Evolutionary conservation across 495 filamentous ascomycete species (phyloP).

Genomic region (Penicillium cataractarum): DNA sequence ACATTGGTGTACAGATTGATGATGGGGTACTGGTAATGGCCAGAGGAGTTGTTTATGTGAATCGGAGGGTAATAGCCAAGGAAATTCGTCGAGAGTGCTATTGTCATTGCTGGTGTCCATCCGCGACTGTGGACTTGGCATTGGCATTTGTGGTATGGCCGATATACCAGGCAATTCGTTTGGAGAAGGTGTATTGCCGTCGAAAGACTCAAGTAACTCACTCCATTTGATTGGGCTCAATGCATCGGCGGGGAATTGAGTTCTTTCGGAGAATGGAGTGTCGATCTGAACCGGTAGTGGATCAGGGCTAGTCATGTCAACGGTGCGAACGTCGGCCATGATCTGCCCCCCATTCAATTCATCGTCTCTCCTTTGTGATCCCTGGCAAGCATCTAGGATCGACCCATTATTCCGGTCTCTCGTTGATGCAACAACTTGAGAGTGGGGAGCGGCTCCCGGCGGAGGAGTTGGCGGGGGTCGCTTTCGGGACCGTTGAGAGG

Average conservation of each 20-base stretch:
- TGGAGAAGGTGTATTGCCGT: not conserved
- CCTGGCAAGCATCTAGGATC: not conserved
- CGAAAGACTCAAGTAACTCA: slow-evolving; percentile 2
- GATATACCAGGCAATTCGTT: not conserved
- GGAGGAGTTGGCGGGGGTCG: slow-evolving; percentile 5
- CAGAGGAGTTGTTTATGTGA: not conserved
- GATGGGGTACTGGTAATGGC: not conserved
- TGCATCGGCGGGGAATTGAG: slow-evolving; percentile 6
- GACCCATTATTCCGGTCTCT: slow-evolving; percentile 1
- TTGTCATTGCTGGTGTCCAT: not conserved
- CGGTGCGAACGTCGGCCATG: not conserved
- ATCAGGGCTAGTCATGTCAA: not conserved
- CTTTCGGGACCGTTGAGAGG: slow-evolving; percentile 15
- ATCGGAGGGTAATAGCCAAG: not conserved
- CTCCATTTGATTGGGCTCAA: slow-evolving; percentile 13
- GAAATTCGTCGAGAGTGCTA: not conserved
- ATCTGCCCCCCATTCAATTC: not conserved
- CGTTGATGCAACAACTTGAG: not conserved
- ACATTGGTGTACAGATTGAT: slow-evolving; percentile 6
- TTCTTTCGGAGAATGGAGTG: slow-evolving; percentile 6
- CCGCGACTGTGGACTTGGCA: not conserved
- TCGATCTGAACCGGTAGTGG: slow-evolving; percentile 6
- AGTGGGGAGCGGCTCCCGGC: slow-evolving; percentile 5
- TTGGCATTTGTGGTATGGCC: not conserved
- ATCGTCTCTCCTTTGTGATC: not conserved